Evolutionary conservation across 306 rosid species (phyloP), one percentile per base, ranked within the genome.

Genomic region (Astragalus glycyphyllos): DNA sequence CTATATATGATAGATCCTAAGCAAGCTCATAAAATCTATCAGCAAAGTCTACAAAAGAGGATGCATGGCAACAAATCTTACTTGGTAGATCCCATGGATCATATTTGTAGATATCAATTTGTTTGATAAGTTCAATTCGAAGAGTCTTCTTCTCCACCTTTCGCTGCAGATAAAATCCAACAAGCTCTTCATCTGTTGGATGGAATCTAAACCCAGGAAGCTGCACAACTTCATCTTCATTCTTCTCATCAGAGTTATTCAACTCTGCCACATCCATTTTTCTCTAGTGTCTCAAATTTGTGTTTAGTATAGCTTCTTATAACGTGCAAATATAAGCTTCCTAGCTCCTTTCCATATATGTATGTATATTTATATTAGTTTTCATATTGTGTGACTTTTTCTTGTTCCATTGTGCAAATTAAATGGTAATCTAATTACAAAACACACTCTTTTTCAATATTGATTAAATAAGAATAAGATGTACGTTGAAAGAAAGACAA

Each of bases 51-150:
- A 54, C 11, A 20, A 35, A 35, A 7, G 8, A n/a, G 3, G 1
- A 17, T 3, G 4, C 10, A 32, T 41, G 31, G 63, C 61, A 67
- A 14, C 0, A 60, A 11, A 54, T 58, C 86, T 68, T 90, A 93
- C 98, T 88, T 82, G 98, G 97, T 80, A 93, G 92, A 84, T 93
- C 98, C 98, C 98, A 93, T 4, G 98, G 98, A 84, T 93, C 96
- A 20, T 90, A 88, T 77, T 88, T 90, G 84, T 93, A 93, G 73
- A 93, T 90, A 46, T 93, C 96, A 76, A 90, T 75, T 79, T 93
- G 94, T 77, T 88, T 90, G 92, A 93, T 93, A 71, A 93, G 77
- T 58, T 92, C 96, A 26, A 88, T 87, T 15, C 81, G 23, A 23
- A 85, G 81, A 20, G 89, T 80, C 77, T 79, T 93, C 70, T 88